Evolutionary conservation across 139 green algal species (phyloP).

Genomic region (Axilococcus clingmanii): DNA sequence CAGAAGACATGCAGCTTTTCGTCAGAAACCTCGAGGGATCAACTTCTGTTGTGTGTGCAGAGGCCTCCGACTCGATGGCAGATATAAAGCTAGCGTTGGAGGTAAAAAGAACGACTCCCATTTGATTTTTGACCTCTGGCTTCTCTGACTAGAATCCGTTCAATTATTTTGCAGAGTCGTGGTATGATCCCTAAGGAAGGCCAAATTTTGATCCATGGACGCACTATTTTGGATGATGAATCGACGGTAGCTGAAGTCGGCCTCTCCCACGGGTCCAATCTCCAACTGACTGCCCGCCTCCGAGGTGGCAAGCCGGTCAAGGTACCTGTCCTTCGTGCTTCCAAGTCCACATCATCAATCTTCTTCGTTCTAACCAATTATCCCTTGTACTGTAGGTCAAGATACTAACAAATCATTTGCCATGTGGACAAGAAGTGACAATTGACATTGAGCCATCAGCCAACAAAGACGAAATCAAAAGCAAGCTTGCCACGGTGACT

Average conservation of each 20-base stretch:
- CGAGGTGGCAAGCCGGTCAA: conserved; percentile 25
- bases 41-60: too few species aligned
- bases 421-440: conserved; percentile 39
- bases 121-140: too few species aligned
- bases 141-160: too few species aligned
- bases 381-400: too few species aligned
- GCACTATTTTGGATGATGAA: conserved; percentile 17
- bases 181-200: conserved; percentile 19
- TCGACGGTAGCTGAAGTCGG: background rate
- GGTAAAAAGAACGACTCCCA: too few species aligned
- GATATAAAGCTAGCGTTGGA: too few species aligned
- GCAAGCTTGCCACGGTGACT: conserved; percentile 30
- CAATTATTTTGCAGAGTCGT: conserved; percentile 26
- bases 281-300: conserved; percentile 15
- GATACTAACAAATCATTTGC: conserved; percentile 45
- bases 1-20: too few species aligned
- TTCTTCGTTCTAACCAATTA: conserved; percentile 10
- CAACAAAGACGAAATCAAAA: conserved; percentile 38
- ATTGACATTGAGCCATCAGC: conserved; percentile 37
- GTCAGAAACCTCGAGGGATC: too few species aligned
- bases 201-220: conserved; percentile 28
- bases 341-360: background rate
- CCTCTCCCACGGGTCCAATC: conserved; percentile 4
- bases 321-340: too few species aligned
- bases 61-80: too few species aligned